Evolutionary conservation across 768 basidiomycete genomes (phyloP), one percentile per base, ranked within the genome.

Genomic region (Gymnopilus junonius): DNA sequence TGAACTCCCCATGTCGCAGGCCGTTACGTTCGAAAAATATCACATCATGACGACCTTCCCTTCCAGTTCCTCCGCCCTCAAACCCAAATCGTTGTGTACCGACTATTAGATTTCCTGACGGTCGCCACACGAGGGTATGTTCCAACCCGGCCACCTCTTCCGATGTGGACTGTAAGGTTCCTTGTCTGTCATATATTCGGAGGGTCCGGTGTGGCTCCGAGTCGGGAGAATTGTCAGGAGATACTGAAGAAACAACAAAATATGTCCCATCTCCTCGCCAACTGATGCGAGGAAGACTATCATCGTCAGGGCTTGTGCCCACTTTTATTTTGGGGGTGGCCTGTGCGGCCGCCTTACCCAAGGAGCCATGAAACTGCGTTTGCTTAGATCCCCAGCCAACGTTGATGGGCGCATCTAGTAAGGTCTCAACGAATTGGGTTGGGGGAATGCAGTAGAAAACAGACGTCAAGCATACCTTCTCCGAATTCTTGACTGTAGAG

Each of bases 331-430:
- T 68, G 15, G 76, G 65, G 5, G 83, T 77, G 27, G 84, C 81
- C 65, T 87, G 84, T 0, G 94, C 93, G 23, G 92, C 91, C 1
- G 85, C 78, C 74, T 98, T 98, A 17, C 97, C 97, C 4, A 94
- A 80, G 0, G 95, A 97, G 10, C 97, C 97, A 68, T 98, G 95
- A 73, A 99, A 99, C 71, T 99, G 97, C 0, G 97, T 99, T 73
- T 92, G 85, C 71, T 96, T 97, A 1, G 93, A 92, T 40, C 97
- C 97, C 97, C 97, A 99, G 15, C 97, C 97, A 62, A 98, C 94
- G 69, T 96, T 94, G 70, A 98, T 94, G 2, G 93, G 93, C 25
- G 89, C 86, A 73, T 95, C 95, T 94, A 68, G 46, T 31, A 53
- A 65, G n/a, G 45, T 62, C 55, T 66, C 4, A 61, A 65, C 31